phyloP scores from a whole-genome alignment of 164 flowering plant species.

The Nymphaea thermarum region DNA sequence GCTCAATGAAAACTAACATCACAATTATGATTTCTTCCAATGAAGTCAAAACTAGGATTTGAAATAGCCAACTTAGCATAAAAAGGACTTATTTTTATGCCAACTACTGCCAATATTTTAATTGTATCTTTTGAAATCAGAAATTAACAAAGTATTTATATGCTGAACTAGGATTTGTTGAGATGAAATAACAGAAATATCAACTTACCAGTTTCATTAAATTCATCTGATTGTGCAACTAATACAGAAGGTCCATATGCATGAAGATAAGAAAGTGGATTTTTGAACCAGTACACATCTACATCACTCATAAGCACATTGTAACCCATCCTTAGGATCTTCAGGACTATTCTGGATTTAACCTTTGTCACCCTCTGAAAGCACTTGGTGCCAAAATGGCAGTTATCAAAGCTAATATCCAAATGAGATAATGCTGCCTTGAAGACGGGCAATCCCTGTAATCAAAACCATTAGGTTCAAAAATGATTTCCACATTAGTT shows the following conservation, averaged over 20 bases:
- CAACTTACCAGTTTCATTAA: conserved; percentile 45
- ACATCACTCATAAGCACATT: conserved; percentile 90
- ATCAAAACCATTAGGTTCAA: neutral
- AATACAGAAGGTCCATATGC: conserved; percentile 78
- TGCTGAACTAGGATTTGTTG: neutral
- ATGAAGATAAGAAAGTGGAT: conserved; percentile 57
- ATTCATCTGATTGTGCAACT: conserved; percentile 88
- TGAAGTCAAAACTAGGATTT: too few species aligned
- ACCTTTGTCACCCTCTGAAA: conserved; percentile 91
- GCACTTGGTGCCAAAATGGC: conserved; percentile 95
- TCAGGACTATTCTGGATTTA: conserved; percentile 79
- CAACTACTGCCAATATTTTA: too few species aligned
- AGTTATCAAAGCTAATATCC: conserved; percentile 67
- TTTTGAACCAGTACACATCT: conserved; percentile 81
- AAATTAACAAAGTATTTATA: too few species aligned
- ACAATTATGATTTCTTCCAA: too few species aligned
- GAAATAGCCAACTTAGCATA: too few species aligned
- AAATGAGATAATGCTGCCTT: conserved; percentile 52
- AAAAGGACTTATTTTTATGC: too few species aligned
- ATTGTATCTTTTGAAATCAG: too few species aligned
- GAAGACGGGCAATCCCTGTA: conserved; percentile 83
- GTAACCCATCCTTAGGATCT: conserved; percentile 79
- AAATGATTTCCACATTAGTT: neutral
- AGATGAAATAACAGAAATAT: neutral
- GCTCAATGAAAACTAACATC: too few species aligned